phyloP scores from a whole-genome alignment of 805 yeast species.

The Hanseniaspora osmophila region DNA sequence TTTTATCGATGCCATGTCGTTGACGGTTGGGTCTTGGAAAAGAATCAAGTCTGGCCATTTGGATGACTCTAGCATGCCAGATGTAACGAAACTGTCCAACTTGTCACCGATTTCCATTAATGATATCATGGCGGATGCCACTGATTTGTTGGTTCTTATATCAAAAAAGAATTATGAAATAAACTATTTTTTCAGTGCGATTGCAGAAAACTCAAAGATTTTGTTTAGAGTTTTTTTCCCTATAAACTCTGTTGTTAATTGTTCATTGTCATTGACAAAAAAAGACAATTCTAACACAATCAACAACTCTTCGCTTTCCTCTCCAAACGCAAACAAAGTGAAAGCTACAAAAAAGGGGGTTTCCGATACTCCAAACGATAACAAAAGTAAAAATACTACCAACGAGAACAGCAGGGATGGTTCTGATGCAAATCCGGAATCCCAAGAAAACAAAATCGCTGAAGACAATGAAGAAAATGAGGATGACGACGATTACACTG shows the following conservation, averaged over 20 bases:
- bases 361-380: neutral
- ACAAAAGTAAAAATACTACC: constrained; percentile 3
- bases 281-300: constrained; percentile 8
- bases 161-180: constrained; percentile 59
- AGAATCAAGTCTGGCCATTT: constrained; percentile 53
- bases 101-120: constrained; percentile 55
- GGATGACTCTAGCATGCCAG: constrained; percentile 19
- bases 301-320: neutral
- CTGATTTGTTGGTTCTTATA: constrained; percentile 57
- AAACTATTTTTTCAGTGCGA: constrained; percentile 66
- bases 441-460: too few relatives aligned
- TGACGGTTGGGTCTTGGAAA: constrained; percentile 74
- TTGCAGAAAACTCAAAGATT: constrained; percentile 51
- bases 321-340: constrained; percentile 14
- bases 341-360: too few relatives aligned
- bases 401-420: constrained; percentile 10
- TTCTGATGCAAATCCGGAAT: constrained; percentile 4
- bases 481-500: constrained; percentile 24
- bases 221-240: constrained; percentile 64
- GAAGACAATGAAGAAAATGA: constrained; percentile 5
- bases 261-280: constrained; percentile 40
- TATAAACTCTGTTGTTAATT: constrained; percentile 40
- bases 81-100: constrained; percentile 37
- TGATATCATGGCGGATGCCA: constrained; percentile 44
- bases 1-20: constrained; percentile 51